phyloP scores from a whole-genome alignment of 2,329 filamentous ascomycete genomes.

The Talaromyces amestolkiae region DNA sequence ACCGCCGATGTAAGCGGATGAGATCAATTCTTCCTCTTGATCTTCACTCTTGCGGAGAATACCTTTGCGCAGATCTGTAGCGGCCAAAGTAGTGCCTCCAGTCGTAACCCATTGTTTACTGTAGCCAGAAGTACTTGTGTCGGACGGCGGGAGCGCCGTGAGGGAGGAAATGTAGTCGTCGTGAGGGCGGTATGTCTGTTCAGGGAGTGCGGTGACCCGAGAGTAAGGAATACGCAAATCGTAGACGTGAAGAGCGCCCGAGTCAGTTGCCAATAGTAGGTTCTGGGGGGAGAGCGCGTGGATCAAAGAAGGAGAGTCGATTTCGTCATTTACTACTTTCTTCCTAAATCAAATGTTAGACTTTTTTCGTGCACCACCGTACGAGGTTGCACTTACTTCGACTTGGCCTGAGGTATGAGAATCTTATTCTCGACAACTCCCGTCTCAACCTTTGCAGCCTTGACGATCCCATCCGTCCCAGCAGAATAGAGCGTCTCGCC shows the following conservation, averaged over 20 bases:
- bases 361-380: neutral
- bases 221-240: slow-evolving; percentile 67
- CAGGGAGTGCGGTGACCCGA: slow-evolving; percentile 61
- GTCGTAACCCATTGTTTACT: slow-evolving; percentile 95
- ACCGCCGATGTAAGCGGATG: slow-evolving; percentile 73
- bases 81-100: slow-evolving; percentile 83
- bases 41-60: slow-evolving; percentile 88
- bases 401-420: slow-evolving; percentile 59
- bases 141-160: slow-evolving; percentile 74
- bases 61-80: slow-evolving; percentile 83
- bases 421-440: slow-evolving; percentile 78
- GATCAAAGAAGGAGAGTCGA: slow-evolving; percentile 64
- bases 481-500: slow-evolving; percentile 64
- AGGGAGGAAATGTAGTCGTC: slow-evolving; percentile 90
- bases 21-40: slow-evolving; percentile 90
- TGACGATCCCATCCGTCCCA: slow-evolving; percentile 63
- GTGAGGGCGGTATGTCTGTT: slow-evolving; percentile 81
- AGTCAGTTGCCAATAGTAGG: slow-evolving; percentile 86
- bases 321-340: slow-evolving; percentile 49
- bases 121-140: slow-evolving; percentile 80
- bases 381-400: slow-evolving; percentile 37
- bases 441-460: slow-evolving; percentile 57
- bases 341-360: slow-evolving; percentile 9
- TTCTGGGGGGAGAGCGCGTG: slow-evolving; percentile 76
- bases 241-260: slow-evolving; percentile 81